Base-by-base conservation (phyloP, 352 stramenopile genomes). In the Globisporangium lucens region DNA sequence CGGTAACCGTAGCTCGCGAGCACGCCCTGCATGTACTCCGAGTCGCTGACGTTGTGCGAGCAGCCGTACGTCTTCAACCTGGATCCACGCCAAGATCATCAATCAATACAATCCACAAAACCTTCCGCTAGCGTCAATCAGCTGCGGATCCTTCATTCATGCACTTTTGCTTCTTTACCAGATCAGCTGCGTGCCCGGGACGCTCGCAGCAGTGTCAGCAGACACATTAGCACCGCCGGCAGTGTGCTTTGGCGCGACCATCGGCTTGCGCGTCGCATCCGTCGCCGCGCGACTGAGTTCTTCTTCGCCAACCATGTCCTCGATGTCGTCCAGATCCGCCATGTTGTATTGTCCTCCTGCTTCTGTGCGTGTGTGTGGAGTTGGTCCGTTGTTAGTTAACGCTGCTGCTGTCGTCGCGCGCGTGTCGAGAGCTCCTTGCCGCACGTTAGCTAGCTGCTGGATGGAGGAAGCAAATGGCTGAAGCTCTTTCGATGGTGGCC, bases 11-110 rank as follows among this genome's bases (percentile, higher is more conserved):
- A 97, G 74, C 84, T 91, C 51, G 80, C 75, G 33, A 98, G 74
- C 64, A 97, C 75, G 52, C 93, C 93, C 65, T 92, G 79, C 93
- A 98, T 98, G 77, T 98, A 98, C 75, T 98, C 93, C 61, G 83
- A 91, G 76, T 98, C 93, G 69, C 80, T 94, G 61, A 97, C 87
- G 61, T 98, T 98, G 80, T 98, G 93, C 60, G 89, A 90, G 71
- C 93, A 98, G 60, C 93, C 93, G 69, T 95, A 98, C 36, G 91
- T 98, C 67, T 93, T 93, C 29, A 95, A 80, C 87, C 81, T 87
- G 49, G n/a, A 13, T 43, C 17, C 43, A 51, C 43, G 7, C 15
- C 41, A 51, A 22, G 6, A 68, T 46, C 22, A 57, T 33, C 29
- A 56, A 57, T 33, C 29, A 56, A 67, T 41, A 56, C n/a, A 57